These are phyloP conservation scores for Cucurbita moschata DNA, from an alignment of 306 rosid species.

Conservation along the genomic window DNA sequence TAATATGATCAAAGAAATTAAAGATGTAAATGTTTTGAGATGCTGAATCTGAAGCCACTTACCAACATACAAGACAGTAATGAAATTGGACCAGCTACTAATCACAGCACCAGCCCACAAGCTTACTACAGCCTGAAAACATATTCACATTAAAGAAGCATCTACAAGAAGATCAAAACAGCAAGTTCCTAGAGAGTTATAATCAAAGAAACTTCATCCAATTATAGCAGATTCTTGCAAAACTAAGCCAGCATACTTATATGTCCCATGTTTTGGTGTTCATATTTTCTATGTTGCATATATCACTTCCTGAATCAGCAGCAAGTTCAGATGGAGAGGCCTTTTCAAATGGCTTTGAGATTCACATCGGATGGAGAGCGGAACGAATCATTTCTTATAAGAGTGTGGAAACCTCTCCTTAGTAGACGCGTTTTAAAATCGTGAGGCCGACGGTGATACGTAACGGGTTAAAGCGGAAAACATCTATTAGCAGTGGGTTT, in stretches of 20 bases:
- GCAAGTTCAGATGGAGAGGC: background rate
- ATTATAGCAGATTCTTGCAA: background rate
- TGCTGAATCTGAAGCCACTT: conserved; percentile 13
- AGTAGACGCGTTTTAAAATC: too few species aligned
- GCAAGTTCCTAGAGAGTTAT: background rate
- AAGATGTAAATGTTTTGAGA: background rate
- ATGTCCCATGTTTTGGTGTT: background rate
- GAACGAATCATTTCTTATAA: too few species aligned
- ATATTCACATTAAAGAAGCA: conserved; percentile 14
- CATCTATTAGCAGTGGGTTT: too few species aligned
- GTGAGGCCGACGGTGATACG: too few species aligned
- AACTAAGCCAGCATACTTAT: background rate
- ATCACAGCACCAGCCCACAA: conserved; percentile 63
- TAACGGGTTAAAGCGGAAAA: too few species aligned
- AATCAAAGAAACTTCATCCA: conserved; percentile 3
- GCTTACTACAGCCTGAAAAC: conserved; percentile 40
- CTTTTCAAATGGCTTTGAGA: background rate
- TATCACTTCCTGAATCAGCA: background rate
- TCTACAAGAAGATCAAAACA: conserved; percentile 3
- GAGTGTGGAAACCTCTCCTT: too few species aligned
- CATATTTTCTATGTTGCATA: background rate
- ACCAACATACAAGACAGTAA: conserved; percentile 75
- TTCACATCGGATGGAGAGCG: too few species aligned
- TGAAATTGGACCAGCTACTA: conserved; percentile 83
- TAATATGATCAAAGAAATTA: background rate